phyloP scores from a whole-genome alignment of 1,284 basidiomycete species.

The Ustilago loliicola region DNA sequence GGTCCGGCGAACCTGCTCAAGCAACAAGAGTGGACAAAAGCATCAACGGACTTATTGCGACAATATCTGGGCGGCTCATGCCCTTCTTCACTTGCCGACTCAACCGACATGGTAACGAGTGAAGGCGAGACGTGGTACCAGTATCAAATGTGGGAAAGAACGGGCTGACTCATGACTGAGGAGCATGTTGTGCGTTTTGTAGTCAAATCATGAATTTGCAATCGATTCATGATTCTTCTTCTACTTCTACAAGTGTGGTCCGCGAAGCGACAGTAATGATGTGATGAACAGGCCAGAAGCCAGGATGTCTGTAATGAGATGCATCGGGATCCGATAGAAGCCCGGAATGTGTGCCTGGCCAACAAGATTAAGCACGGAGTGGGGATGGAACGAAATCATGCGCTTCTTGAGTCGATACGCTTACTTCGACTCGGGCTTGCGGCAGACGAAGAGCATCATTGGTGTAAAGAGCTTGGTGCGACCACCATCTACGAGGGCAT shows the following conservation, averaged over 20 bases:
- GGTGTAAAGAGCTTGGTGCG: slow-evolving; percentile 79
- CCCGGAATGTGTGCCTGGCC: not conserved
- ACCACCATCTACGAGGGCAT: slow-evolving; percentile 86
- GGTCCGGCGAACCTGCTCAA: slow-evolving; percentile 5
- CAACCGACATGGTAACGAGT: slow-evolving; percentile 26
- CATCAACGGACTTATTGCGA: slow-evolving; percentile 22
- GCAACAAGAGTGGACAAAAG: slow-evolving; percentile 30
- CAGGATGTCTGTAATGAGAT: not conserved
- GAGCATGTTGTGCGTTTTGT: not conserved
- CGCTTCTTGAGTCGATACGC: not conserved
- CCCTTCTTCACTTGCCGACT: slow-evolving; percentile 17
- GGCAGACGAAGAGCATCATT: slow-evolving; percentile 65
- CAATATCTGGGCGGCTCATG: slow-evolving; percentile 33
- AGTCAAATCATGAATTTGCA: not conserved
- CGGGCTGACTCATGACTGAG: slow-evolving; percentile 8
- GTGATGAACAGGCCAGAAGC: not conserved
- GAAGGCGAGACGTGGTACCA: slow-evolving; percentile 45
- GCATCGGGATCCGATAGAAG: not conserved
- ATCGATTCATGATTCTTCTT: not conserved
- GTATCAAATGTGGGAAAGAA: slow-evolving; percentile 49
- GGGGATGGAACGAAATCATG: not conserved
- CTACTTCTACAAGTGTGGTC: slow-evolving; percentile 13
- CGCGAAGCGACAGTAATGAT: slow-evolving; percentile 31
- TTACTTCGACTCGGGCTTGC: slow-evolving; percentile 36
- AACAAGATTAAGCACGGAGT: not conserved